These are phyloP conservation scores for Aurantiochytrium sp. DNA, from an alignment of 108 stramenopile species.

Conservation along the genomic window DNA sequence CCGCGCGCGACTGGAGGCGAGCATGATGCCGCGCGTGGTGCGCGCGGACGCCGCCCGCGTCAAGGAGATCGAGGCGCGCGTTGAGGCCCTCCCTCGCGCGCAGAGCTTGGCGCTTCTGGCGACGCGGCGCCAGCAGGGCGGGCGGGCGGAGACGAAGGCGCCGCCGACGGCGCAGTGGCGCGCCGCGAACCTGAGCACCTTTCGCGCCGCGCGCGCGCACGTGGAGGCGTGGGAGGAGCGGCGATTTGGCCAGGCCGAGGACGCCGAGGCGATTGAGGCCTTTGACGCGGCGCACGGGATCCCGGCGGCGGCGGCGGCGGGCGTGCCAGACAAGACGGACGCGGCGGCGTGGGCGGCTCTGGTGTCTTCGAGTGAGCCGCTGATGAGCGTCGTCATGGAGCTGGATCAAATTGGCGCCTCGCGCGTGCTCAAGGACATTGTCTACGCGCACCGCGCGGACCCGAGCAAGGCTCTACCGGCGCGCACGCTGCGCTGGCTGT, in stretches of 20 bases:
- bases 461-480: not conserved
- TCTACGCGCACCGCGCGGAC: not conserved
- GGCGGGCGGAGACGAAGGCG: no score
- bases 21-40: not conserved
- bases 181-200: not conserved
- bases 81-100: no score
- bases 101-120: not conserved
- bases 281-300: not conserved
- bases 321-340: not conserved
- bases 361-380: not conserved
- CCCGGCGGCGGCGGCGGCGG: not conserved
- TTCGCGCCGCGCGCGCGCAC: not conserved
- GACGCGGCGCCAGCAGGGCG: no score
- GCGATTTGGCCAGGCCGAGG: not conserved
- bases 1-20: not conserved
- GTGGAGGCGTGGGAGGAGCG: not conserved
- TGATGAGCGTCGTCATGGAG: not conserved
- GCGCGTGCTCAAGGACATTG: not conserved
- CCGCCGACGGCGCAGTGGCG: not conserved
- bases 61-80: not conserved
- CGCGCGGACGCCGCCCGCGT: not conserved
- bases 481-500: not conserved
- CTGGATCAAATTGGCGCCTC: not conserved
- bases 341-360: not conserved
- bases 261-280: not conserved